phyloP scores from a whole-genome alignment of 257 asterid species.

The Solanum rostratum region DNA sequence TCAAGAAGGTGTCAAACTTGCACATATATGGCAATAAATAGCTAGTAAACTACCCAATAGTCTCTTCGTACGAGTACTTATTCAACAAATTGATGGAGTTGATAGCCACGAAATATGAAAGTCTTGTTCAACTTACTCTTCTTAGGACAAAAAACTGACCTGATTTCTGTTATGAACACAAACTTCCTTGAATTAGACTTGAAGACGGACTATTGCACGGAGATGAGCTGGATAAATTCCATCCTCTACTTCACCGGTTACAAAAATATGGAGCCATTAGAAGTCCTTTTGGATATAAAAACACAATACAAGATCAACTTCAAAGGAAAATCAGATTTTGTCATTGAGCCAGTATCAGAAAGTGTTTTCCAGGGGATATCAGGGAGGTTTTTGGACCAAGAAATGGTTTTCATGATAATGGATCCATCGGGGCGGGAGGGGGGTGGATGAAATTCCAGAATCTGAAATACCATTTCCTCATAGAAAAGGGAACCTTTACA shows the following conservation, averaged over 20 bases:
- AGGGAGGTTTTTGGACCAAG: too few relatives aligned
- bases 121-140: too few relatives aligned
- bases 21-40: too few relatives aligned
- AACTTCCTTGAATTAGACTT: conserved; percentile 11
- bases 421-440: too few relatives aligned
- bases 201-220: background rate
- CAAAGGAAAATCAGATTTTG: too few relatives aligned
- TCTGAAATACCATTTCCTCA: conserved; percentile 17
- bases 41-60: conserved; percentile 4
- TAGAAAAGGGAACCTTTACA: conserved; percentile 18
- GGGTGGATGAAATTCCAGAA: conserved; percentile 12
- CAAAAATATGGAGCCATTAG: background rate
- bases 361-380: too few relatives aligned
- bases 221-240: conserved; percentile 18
- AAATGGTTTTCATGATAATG: too few relatives aligned
- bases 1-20: too few relatives aligned
- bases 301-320: conserved; percentile 12
- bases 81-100: background rate
- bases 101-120: background rate
- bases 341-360: too few relatives aligned
- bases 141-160: too few relatives aligned
- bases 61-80: conserved; percentile 5
- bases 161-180: background rate
- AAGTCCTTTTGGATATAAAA: conserved; percentile 7
- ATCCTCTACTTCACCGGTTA: conserved; percentile 7